A percentile compares a stretch with the other conserved stretches of the same genome.
phyloP scores from a whole-genome alignment of 768 basidiomycete genomes.

The Russula foetens region DNA sequence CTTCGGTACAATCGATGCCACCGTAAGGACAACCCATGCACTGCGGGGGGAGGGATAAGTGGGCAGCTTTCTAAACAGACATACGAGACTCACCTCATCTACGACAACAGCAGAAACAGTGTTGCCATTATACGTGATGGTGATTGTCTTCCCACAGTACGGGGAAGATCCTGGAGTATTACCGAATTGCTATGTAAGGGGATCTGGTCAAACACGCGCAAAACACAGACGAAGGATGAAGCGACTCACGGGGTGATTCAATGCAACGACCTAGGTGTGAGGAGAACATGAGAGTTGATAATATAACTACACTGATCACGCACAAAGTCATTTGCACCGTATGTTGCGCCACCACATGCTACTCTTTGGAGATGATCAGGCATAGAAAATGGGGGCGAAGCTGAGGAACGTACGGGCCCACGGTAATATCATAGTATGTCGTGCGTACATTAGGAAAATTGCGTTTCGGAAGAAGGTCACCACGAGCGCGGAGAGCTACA shows the following conservation, averaged over 20 bases:
- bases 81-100: slow-evolving; percentile 43
- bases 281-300: neutral
- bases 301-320: neutral
- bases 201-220: neutral
- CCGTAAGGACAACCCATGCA: slow-evolving; percentile 33
- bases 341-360: slow-evolving; percentile 9
- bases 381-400: neutral
- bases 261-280: slow-evolving; percentile 8
- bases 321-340: neutral
- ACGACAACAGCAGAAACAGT: slow-evolving; percentile 47
- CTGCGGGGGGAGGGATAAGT: slow-evolving; percentile 22
- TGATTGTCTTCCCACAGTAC: slow-evolving; percentile 52
- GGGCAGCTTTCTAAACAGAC: too few species aligned
- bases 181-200: slow-evolving; percentile 41
- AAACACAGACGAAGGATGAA: neutral
- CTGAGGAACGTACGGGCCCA: slow-evolving; percentile 8
- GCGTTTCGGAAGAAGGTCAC: slow-evolving; percentile 1
- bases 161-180: slow-evolving; percentile 54
- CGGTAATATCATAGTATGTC: slow-evolving; percentile 14
- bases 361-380: neutral
- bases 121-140: slow-evolving; percentile 54
- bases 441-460: neutral
- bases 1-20: slow-evolving; percentile 39
- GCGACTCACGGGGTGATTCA: slow-evolving; percentile 6
- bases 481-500: slow-evolving; percentile 3